phyloP scores from a whole-genome alignment of 129 eudicot species.

The Artemisia argyi region DNA sequence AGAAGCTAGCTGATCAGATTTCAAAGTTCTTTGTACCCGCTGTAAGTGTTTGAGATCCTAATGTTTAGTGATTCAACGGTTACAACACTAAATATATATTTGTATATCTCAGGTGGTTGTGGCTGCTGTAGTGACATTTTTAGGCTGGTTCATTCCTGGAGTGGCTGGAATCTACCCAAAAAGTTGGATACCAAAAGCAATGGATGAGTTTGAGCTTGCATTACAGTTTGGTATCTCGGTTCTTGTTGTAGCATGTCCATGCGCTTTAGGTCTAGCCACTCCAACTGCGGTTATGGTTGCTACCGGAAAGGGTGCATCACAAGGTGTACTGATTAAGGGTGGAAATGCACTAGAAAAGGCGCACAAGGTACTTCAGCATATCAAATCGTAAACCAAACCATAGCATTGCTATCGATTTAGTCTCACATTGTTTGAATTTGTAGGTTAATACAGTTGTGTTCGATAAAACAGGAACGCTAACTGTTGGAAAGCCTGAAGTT shows the following conservation, averaged over 20 bases:
- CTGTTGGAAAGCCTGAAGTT: conserved; percentile 88
- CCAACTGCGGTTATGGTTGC: conserved; percentile 99
- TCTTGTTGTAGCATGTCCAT: conserved; percentile 98
- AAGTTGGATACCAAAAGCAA: conserved; percentile 86
- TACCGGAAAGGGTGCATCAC: conserved; percentile 97
- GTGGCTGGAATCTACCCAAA: conserved; percentile 73
- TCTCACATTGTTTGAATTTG: conserved; percentile 16
- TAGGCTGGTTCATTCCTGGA: conserved; percentile 92
- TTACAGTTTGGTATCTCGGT: conserved; percentile 93
- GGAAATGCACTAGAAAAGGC: conserved; percentile 92
- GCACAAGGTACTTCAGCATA: conserved; percentile 61
- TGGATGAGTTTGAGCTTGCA: conserved; percentile 95
- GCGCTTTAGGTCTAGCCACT: conserved; percentile 98
- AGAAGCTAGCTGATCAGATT: conserved; percentile 86
- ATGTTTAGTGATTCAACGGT: not conserved
- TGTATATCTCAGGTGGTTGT: conserved; percentile 58
- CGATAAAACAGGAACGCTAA: conserved; percentile 96
- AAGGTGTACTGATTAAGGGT: conserved; percentile 95
- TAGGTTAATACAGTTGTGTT: conserved; percentile 88
- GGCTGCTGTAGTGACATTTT: conserved; percentile 75
- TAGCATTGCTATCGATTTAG: not conserved
- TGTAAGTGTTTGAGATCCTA: conserved; percentile 47
- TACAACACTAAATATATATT: conserved; percentile 1
- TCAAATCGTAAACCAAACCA: not conserved
- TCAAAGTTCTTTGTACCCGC: conserved; percentile 84